Evolutionary conservation across 805 yeast species (phyloP).

Genomic region (Groenewaldozyma salmanticensis): DNA sequence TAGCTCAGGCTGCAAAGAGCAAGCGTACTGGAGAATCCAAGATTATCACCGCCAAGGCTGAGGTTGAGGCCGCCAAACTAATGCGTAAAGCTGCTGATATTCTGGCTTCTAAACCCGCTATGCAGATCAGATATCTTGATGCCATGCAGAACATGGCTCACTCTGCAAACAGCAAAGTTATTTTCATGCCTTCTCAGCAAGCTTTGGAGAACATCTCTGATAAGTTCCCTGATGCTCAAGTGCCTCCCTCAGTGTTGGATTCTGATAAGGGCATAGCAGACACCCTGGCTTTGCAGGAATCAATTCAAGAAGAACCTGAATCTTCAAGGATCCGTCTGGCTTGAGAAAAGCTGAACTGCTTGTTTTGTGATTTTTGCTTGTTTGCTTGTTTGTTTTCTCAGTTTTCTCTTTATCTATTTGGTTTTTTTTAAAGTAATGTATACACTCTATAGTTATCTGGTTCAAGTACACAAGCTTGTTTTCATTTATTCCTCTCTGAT

Average conservation of each 20-base stretch:
- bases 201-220: constrained; percentile 28
- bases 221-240: constrained; percentile 1
- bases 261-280: not conserved
- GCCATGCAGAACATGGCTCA: constrained; percentile 71
- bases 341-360: too few species aligned
- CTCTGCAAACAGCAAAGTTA: constrained; percentile 53
- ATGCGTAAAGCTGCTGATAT: constrained; percentile 76
- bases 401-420: too few species aligned
- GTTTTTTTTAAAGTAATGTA: too few species aligned
- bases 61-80: constrained; percentile 63
- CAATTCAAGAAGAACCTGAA: too few species aligned
- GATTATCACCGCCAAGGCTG: constrained; percentile 66
- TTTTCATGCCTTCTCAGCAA: constrained; percentile 54
- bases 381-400: too few species aligned
- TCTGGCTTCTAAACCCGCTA: constrained; percentile 62
- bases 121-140: constrained; percentile 69
- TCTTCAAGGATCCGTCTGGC: too few species aligned
- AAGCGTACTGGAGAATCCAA: constrained; percentile 68
- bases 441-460: too few species aligned
- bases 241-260: constrained; percentile 5
- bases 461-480: too few species aligned
- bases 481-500: too few species aligned
- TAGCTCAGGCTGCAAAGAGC: constrained; percentile 68
- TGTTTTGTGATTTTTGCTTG: too few species aligned
- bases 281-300: not conserved